A percentile compares a stretch with the other conserved stretches of the same genome.
Conservation (phyloP, 164 flowering plant genomes). For the Vitis amurensis region DNA sequence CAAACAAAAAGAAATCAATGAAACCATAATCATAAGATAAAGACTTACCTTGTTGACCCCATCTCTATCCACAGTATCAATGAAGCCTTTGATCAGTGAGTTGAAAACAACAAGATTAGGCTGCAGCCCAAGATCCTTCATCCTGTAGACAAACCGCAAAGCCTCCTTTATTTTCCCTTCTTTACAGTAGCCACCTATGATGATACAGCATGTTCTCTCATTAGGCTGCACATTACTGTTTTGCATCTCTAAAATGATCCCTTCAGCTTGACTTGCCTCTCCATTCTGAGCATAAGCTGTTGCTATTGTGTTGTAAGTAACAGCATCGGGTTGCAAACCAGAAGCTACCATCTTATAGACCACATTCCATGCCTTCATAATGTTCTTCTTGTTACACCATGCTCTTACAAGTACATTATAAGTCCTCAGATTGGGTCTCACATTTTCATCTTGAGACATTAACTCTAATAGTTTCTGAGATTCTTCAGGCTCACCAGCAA, state of each 20-base stretch:
- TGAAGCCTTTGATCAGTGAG: conserved; percentile 77
- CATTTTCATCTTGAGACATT: conserved; percentile 53
- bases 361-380: conserved; percentile 73
- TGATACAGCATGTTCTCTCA: conserved; percentile 82
- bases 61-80: conserved; percentile 50
- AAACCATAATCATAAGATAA: not conserved
- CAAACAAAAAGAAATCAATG: not conserved
- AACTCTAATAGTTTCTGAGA: conserved; percentile 58
- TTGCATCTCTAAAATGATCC: conserved; percentile 62
- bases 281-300: conserved; percentile 72
- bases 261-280: conserved; percentile 62
- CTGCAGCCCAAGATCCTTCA: conserved; percentile 63
- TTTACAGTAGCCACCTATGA: conserved; percentile 59
- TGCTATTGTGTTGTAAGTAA: conserved; percentile 83
- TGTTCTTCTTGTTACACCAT: conserved; percentile 73
- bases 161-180: conserved; percentile 46
- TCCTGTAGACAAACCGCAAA: conserved; percentile 36
- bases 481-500: conserved; percentile 76
- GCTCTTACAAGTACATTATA: conserved; percentile 74
- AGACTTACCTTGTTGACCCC: conserved; percentile 45
- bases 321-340: conserved; percentile 80
- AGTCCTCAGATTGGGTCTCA: conserved; percentile 78
- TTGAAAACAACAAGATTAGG: conserved; percentile 87
- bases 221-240: conserved; percentile 56
- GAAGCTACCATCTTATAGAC: conserved; percentile 63